Evolutionary conservation across 2,329 filamentous ascomycete species (phyloP).

Genomic region (Zarea fungicola): DNA sequence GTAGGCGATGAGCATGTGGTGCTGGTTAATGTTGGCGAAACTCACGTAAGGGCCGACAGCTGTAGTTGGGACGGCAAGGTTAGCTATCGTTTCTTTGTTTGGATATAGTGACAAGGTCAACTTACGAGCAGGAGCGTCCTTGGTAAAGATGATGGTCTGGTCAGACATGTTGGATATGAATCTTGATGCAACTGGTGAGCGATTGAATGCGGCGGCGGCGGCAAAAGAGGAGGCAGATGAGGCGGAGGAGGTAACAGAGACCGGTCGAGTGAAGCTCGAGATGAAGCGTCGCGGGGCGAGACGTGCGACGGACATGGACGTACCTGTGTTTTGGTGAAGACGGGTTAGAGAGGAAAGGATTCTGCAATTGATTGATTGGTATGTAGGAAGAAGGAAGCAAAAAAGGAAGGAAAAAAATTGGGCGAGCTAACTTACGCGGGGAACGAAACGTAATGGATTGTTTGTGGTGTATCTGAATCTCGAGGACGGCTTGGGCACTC

Average conservation of each 20-base stretch:
- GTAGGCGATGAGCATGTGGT: background rate
- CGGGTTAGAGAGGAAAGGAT: background rate
- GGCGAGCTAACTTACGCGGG: constrained; percentile 5
- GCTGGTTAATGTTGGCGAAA: constrained; percentile 8
- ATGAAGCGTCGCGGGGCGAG: constrained; percentile 15
- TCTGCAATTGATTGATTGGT: too few relatives aligned
- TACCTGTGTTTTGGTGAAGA: constrained; percentile 18
- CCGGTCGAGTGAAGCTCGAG: background rate
- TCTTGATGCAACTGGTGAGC: constrained; percentile 11
- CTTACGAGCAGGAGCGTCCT: constrained; percentile 55
- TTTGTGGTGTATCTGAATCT: background rate
- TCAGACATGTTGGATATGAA: constrained; percentile 38
- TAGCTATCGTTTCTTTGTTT: constrained; percentile 9
- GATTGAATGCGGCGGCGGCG: background rate
- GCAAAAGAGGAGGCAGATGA: background rate
- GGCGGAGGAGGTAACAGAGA: background rate
- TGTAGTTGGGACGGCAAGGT: constrained; percentile 23
- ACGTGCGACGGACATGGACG: constrained; percentile 19
- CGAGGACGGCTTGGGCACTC: constrained; percentile 1
- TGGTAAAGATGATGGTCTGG: constrained; percentile 49
- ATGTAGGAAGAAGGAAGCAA: background rate
- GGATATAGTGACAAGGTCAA: constrained; percentile 16
- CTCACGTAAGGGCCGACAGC: constrained; percentile 61
- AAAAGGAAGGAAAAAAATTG: background rate
- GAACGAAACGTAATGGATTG: too few relatives aligned